These are phyloP conservation scores for Ogataea zsoltii DNA, from an alignment of 805 yeast genomes.

Conservation along the genomic window DNA sequence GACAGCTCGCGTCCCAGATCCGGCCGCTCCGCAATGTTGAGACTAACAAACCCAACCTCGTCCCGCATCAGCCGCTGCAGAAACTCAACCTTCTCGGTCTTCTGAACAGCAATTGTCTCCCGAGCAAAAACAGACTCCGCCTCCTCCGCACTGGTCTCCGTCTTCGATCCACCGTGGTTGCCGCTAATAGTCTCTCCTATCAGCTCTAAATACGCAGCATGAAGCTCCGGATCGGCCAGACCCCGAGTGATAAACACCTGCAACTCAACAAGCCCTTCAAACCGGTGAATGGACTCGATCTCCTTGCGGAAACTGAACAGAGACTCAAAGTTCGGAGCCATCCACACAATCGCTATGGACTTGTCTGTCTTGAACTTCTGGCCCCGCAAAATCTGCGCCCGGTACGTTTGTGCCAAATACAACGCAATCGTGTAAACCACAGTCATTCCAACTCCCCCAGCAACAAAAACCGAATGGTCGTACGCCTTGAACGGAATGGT, in stretches of 20 bases:
- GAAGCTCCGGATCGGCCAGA: conserved; percentile 23
- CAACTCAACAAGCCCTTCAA: conserved; percentile 27
- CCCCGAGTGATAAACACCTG: conserved; percentile 32
- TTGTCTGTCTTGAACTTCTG: conserved; percentile 21
- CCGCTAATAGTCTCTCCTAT: no score
- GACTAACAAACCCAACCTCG: conserved; percentile 21
- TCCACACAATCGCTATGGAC: conserved; percentile 32
- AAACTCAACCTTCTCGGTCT: conserved; percentile 16
- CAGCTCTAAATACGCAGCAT: conserved; percentile 1
- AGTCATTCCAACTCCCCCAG: conserved; percentile 69
- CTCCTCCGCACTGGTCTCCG: background rate
- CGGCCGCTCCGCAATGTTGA: conserved; percentile 30
- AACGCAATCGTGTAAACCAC: conserved; percentile 51
- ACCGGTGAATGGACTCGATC: conserved; percentile 26
- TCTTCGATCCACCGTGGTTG: no score
- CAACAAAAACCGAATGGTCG: conserved; percentile 49
- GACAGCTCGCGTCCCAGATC: conserved; percentile 25
- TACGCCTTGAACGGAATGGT: conserved; percentile 48
- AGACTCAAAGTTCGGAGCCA: conserved; percentile 34
- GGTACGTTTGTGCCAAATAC: conserved; percentile 36
- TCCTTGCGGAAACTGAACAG: conserved; percentile 32
- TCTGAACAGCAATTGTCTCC: conserved; percentile 7
- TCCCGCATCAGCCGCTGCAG: conserved; percentile 20
- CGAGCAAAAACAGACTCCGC: background rate
- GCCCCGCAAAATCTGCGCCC: conserved; percentile 30